These are phyloP conservation scores for Silene uniflora DNA, from an alignment of 148 eudicot species.

Conservation along the genomic window DNA sequence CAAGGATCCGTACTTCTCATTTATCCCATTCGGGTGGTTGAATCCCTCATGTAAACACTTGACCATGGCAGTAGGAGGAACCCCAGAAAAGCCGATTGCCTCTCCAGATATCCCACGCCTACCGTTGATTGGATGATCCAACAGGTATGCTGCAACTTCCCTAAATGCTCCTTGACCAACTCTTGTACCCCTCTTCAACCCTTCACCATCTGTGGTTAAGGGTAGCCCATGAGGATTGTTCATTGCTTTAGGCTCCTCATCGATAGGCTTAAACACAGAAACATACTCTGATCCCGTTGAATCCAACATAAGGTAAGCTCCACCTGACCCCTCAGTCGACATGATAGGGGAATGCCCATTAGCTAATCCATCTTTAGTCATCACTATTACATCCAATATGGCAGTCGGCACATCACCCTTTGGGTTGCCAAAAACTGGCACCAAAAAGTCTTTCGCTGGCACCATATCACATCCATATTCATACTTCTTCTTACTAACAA, in stretches of 20 bases:
- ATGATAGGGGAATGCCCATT: slow-evolving; percentile 61
- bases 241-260: slow-evolving; percentile 91
- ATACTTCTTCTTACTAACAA: slow-evolving; percentile 26
- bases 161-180: slow-evolving; percentile 93
- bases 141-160: slow-evolving; percentile 81
- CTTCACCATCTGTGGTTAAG: slow-evolving; percentile 77
- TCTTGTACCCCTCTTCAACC: slow-evolving; percentile 85
- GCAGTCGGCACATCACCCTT: slow-evolving; percentile 50
- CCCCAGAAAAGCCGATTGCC: slow-evolving; percentile 74
- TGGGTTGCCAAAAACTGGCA: slow-evolving; percentile 55
- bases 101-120: slow-evolving; percentile 60
- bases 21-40: slow-evolving; percentile 55
- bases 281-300: slow-evolving; percentile 54
- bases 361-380: slow-evolving; percentile 56
- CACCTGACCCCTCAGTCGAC: slow-evolving; percentile 93
- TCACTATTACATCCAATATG: slow-evolving; percentile 43
- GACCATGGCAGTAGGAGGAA: slow-evolving; percentile 76
- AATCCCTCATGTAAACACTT: slow-evolving; percentile 66
- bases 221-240: slow-evolving; percentile 86
- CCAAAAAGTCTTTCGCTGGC: slow-evolving; percentile 40
- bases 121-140: slow-evolving; percentile 81
- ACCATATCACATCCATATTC: slow-evolving; percentile 30
- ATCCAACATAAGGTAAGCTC: slow-evolving; percentile 85
- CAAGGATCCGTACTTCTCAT: slow-evolving; percentile 68
- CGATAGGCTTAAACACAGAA: slow-evolving; percentile 88